Conservation (phyloP, 2,329 filamentous ascomycete species). For the Geosmithia flava region DNA sequence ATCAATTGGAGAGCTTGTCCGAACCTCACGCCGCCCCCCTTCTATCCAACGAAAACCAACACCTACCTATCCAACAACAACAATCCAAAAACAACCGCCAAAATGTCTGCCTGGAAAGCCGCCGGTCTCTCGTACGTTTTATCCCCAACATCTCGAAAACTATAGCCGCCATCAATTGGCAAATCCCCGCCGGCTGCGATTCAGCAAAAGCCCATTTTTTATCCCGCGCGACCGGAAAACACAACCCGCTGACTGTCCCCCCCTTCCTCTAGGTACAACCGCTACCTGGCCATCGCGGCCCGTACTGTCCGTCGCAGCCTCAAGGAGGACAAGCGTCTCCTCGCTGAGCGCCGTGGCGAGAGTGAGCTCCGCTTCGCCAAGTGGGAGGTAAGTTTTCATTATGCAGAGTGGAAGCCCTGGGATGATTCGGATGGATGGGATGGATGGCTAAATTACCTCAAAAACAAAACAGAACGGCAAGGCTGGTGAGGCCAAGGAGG, state of each 20-base stretch:
- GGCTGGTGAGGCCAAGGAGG: constrained; percentile 70
- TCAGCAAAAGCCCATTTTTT: neutral
- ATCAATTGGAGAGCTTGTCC: constrained; percentile 19
- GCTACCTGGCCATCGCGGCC: constrained; percentile 91
- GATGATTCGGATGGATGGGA: neutral
- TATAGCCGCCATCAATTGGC: constrained; percentile 14
- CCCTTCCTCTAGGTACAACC: constrained; percentile 72
- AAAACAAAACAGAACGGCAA: constrained; percentile 69
- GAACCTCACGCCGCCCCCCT: constrained; percentile 10
- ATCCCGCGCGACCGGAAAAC: neutral
- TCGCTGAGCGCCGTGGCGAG: constrained; percentile 80
- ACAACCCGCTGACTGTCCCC: neutral
- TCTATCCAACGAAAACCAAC: constrained; percentile 4
- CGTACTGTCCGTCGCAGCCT: constrained; percentile 92
- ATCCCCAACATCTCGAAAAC: no score
- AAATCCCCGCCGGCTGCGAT: neutral
- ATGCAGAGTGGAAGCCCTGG: neutral
- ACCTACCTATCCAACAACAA: no score
- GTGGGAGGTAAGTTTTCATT: constrained; percentile 66
- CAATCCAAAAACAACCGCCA: constrained; percentile 31
- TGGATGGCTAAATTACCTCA: constrained; percentile 16
- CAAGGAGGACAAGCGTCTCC: constrained; percentile 85
- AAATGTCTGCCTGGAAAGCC: constrained; percentile 97
- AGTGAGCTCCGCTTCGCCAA: constrained; percentile 83
- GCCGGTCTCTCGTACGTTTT: constrained; percentile 81